Evolutionary conservation across 1,284 basidiomycete species (phyloP), one percentile per base, ranked within the genome.

Genomic region (Trametes pubescens): DNA sequence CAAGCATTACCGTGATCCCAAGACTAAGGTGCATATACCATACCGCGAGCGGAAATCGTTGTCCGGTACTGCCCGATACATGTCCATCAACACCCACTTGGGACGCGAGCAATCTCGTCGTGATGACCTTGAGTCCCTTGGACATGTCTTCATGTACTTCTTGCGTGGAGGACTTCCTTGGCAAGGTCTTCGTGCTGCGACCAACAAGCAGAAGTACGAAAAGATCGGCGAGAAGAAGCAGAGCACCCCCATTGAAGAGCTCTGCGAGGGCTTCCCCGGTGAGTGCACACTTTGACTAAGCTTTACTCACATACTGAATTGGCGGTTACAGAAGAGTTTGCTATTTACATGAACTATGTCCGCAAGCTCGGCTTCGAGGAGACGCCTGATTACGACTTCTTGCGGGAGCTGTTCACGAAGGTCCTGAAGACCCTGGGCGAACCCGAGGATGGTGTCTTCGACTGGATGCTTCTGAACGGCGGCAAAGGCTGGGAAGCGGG

Each of bases 131-230:
- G 96, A 98, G 79, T 95, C 94, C 32, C 82, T 98, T 59, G 96
- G 96, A 0, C 95, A 99, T 77, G 96, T 99, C 59, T 98, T 99
- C 82, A 97, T 99, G 94, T 98, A 98, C 80, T 98, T 98, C 81
- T 81, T 98, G 72, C 89, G 96, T 18, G 96, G 96, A 47, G 92
- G 93, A 55, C 85, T 98, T 53, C 95, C 96, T 37, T 98, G 96
- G 96, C 96, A 98, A 77, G 96, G 96, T 56, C 84, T 98, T 69
- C 90, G 95, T 77, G 96, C 96, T 44, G 95, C 95, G 18, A 98
- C 96, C 34, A 98, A 98, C 84, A 98, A 98, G 83, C 96, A 98
- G 79, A 98, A 98, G 82, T 98, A 98, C 76, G 96, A 98, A 80
- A 94, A 96, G 78, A 98, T 98, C 74, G 95, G 95, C 71, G 96